phyloP scores from a whole-genome alignment of 768 basidiomycete species.

The Obba rivulosa region DNA sequence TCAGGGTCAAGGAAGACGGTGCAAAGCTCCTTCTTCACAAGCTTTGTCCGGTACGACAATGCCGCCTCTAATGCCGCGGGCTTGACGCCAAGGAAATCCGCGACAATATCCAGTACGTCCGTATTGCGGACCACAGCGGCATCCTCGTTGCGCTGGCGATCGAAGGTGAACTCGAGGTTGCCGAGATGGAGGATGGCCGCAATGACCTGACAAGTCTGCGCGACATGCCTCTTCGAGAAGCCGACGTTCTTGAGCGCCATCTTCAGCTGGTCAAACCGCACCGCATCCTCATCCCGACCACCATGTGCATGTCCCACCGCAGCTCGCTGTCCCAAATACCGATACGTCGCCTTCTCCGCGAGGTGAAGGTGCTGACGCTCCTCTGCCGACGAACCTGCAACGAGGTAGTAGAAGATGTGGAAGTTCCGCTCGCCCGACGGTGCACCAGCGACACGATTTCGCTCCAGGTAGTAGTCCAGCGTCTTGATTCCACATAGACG shows the following conservation, averaged over 20 bases:
- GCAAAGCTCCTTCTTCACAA: slow-evolving; percentile 95
- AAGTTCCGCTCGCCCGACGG: slow-evolving; percentile 95
- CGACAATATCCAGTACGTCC: slow-evolving; percentile 75
- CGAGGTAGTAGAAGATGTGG: slow-evolving; percentile 96
- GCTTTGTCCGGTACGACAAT: slow-evolving; percentile 86
- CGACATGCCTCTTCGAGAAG: slow-evolving; percentile 90
- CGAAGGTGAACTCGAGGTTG: slow-evolving; percentile 88
- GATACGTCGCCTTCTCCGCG: slow-evolving; percentile 72
- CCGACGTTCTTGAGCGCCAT: slow-evolving; percentile 90
- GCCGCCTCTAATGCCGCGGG: slow-evolving; percentile 67
- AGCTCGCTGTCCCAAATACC: slow-evolving; percentile 76
- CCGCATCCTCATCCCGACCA: slow-evolving; percentile 73
- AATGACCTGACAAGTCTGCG: slow-evolving; percentile 90
- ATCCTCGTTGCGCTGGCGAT: slow-evolving; percentile 81
- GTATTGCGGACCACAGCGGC: slow-evolving; percentile 87
- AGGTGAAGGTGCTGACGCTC: slow-evolving; percentile 88
- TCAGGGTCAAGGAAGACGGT: slow-evolving; percentile 95
- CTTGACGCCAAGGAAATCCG: slow-evolving; percentile 88
- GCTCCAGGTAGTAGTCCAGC: slow-evolving; percentile 93
- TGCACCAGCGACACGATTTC: slow-evolving; percentile 81
- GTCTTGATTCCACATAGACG: slow-evolving; percentile 88
- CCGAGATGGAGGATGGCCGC: slow-evolving; percentile 96
- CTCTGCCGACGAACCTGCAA: slow-evolving; percentile 84
- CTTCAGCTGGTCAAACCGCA: slow-evolving; percentile 91
- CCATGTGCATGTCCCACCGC: slow-evolving; percentile 34